Evolutionary conservation across 169 alveolate genomes (phyloP).

Genomic region (Eimeria necatrix): DNA sequence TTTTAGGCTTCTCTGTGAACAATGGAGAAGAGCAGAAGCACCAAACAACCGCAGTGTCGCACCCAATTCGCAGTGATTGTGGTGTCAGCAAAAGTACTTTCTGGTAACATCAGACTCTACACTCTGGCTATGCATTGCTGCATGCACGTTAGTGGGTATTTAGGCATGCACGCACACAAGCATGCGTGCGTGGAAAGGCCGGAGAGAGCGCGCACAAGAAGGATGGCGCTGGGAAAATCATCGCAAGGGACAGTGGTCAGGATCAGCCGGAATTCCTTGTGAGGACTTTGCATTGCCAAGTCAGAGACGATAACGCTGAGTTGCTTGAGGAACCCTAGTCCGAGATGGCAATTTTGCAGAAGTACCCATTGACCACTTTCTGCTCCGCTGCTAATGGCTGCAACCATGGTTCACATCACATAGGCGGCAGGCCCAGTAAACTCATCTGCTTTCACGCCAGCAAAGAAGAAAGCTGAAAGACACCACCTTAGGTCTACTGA

Average conservation of each 20-base stretch:
- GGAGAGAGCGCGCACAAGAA: slow-evolving; percentile 74
- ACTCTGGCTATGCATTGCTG: not conserved
- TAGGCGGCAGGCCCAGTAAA: not conserved
- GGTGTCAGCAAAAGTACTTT: no score
- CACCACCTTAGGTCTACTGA: no score
- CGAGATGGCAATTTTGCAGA: slow-evolving; percentile 97
- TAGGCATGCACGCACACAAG: slow-evolving; percentile 37
- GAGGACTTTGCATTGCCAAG: slow-evolving; percentile 61
- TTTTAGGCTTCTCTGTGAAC: slow-evolving; percentile 94
- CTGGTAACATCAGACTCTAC: not conserved
- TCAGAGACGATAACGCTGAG: slow-evolving; percentile 94
- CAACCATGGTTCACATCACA: not conserved
- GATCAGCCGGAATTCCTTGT: slow-evolving; percentile 91
- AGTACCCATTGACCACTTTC: slow-evolving; percentile 95
- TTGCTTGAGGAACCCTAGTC: slow-evolving; percentile 95
- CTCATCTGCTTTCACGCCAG: not conserved
- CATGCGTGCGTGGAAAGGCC: slow-evolving; percentile 56
- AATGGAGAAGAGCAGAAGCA: not conserved
- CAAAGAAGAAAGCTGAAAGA: not conserved
- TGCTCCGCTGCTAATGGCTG: slow-evolving; percentile 92
- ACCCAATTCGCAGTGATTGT: no score
- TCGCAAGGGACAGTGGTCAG: slow-evolving; percentile 94
- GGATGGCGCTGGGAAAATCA: slow-evolving; percentile 89
- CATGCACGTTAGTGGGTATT: not conserved
- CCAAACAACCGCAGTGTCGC: not conserved